These are phyloP conservation scores for Populus simonii DNA, from an alignment of 345 rosid genomes.

Conservation along the genomic window DNA sequence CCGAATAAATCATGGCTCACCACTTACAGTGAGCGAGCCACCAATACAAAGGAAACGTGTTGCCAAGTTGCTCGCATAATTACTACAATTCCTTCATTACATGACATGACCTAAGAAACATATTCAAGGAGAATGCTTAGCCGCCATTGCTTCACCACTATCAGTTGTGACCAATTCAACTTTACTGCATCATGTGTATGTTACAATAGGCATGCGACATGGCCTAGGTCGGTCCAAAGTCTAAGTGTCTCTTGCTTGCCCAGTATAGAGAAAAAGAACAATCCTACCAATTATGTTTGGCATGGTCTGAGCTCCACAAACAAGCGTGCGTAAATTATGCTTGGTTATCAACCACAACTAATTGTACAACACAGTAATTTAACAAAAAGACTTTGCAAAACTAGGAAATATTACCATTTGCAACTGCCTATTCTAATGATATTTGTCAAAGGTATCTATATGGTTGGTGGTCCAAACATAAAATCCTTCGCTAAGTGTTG, in stretches of 20 bases:
- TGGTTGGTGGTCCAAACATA: neutral
- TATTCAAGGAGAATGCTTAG: neutral
- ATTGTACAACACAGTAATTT: conserved; percentile 8
- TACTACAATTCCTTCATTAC: neutral
- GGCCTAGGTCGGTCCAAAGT: neutral
- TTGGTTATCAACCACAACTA: too few species aligned
- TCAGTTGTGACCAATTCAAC: neutral
- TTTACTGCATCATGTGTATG: neutral
- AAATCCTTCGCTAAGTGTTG: neutral
- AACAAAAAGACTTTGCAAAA: neutral
- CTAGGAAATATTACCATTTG: neutral
- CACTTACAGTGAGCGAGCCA: neutral
- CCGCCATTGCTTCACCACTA: neutral
- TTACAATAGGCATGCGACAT: neutral
- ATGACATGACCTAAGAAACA: neutral
- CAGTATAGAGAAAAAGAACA: neutral
- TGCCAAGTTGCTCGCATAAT: too few species aligned
- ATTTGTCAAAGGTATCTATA: conserved; percentile 15
- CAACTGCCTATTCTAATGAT: conserved; percentile 19
- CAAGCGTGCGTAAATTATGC: too few species aligned
- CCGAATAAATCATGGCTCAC: neutral
- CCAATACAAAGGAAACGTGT: neutral
- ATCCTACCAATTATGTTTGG: too few species aligned
- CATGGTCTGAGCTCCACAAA: too few species aligned
- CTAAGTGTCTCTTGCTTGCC: neutral